Evolutionary conservation across 176 grass and related monocot genomes (phyloP), one percentile per base, ranked within the genome.

Genomic region (Tuctoria greenei): DNA sequence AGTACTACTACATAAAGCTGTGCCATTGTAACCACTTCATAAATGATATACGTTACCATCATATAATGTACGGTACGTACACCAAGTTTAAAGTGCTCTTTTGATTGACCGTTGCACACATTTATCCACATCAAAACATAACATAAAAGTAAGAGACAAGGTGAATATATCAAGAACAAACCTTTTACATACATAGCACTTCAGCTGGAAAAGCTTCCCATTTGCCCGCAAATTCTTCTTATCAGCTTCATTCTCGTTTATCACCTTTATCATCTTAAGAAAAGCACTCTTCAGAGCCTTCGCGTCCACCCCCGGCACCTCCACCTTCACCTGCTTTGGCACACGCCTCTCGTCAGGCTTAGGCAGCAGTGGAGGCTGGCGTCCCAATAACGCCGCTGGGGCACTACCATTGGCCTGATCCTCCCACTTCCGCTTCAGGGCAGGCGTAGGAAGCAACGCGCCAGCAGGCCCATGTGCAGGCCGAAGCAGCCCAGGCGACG

Each of bases 121-220:
- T 31, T 63, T 38, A 69, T 65, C n/a, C 10, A 77, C 28, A 47
- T 64, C 25, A 18, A 71, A 76, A 52, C 26, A 73, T 10, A 66
- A 27, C 47, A 75, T 45, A 35, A 41, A 44, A 67, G 23, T 55
- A 35, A 24, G 43, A 79, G 34, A 21, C 46, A 61, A 40, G 20
- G 24, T 20, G 55, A 34, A 61, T 1, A 12, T 42, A 8, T 66
- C 27, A 7, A 58, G 75, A 66, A 41, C 82, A 76, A 88, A 99
- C 96, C 96, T 99, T 82, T 68, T 46, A 80, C 96, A 99, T 14
- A 86, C 92, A 43, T 65, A 59, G 67, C 96, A 99, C 28, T 84
- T 84, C 82, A 95, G 63, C 64, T 79, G 81, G n/a, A 45, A 83
- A 72, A 84, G 77, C 72, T 88, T 90, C 24, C 89, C 91, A 54